Evolutionary conservation across 2,329 filamentous ascomycete species (phyloP), one percentile per base, ranked within the genome.

Genomic region (Furcasterigmium sp.): DNA sequence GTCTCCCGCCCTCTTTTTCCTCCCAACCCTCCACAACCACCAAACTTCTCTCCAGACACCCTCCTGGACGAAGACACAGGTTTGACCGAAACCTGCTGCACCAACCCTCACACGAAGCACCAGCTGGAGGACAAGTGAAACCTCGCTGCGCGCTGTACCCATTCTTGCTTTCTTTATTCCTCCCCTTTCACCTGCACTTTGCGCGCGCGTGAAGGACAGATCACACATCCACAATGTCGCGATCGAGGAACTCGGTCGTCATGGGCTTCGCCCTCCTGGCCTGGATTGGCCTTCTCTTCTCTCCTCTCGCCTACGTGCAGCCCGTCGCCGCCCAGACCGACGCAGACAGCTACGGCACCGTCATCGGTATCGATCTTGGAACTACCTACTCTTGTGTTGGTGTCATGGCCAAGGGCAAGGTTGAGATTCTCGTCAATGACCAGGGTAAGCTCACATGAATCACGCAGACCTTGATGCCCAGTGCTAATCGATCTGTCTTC

Each of bases 391-490:
- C 80, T 60, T 95, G 90, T 71, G 89, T 95, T 59, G 90, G 87
- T 85, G 88, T 95, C 65, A 95, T 95, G 89, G 85, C 91, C 66
- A 87, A 89, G 65, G 90, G 90, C 67, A 93, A 91, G 72, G 89
- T 95, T 56, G 89, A 95, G 63, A 95, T 95, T 73, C 78, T 95
- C 57, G 87, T 88, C 71, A 95, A 95, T 76, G 89, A 95, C 71
- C 90, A 95, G 77, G 63, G 62, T 63, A 43, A 36, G 58, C 39
- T 4, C 39, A 8, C 11, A 19, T 4, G 13, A 21, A 25, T 19
- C 15, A 11, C 38, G 19, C 17, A 26, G 23, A 21, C 9, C 18
- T 21, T 30, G 19, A 13, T 17, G 14, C 21, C 4, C 9, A 20
- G n/a, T 10, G 7, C 19, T 35, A 17, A 25, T 47, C 52, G 26